Conservation (phyloP, 768 basidiomycete genomes). For the Collybia sp. region DNA sequence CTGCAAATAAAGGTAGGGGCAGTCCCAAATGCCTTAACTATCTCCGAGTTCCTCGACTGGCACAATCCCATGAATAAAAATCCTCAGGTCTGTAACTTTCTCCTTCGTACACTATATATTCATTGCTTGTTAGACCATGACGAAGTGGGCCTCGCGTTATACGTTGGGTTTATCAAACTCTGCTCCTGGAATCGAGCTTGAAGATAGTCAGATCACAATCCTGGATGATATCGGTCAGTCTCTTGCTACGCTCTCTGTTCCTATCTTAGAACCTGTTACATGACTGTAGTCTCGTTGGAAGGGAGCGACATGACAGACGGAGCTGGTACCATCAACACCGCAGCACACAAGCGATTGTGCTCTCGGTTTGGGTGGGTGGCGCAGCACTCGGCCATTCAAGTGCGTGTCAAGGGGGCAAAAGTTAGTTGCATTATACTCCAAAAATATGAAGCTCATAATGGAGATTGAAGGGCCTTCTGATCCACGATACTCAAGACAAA, state of each 20-base stretch:
- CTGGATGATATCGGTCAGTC: slow-evolving; percentile 46
- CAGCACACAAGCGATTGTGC: slow-evolving; percentile 27
- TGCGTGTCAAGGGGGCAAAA: slow-evolving; percentile 44
- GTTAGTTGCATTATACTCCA: slow-evolving; percentile 14
- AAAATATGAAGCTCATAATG: neutral
- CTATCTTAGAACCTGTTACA: neutral
- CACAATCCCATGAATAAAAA: slow-evolving; percentile 50
- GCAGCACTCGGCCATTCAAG: slow-evolving; percentile 46
- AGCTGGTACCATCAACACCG: slow-evolving; percentile 40
- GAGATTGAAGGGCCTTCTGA: slow-evolving; percentile 27
- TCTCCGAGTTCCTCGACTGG: slow-evolving; percentile 41
- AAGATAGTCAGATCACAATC: slow-evolving; percentile 26
- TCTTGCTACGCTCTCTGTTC: neutral
- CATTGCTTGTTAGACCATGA: slow-evolving; percentile 38
- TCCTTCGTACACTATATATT: neutral
- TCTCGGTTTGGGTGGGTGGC: slow-evolving; percentile 28
- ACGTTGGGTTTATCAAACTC: slow-evolving; percentile 62
- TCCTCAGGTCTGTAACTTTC: slow-evolving; percentile 39
- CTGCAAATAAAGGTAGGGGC: slow-evolving; percentile 18
- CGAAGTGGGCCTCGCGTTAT: slow-evolving; percentile 63
- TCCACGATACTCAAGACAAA: slow-evolving; percentile 10
- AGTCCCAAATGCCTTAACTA: neutral
- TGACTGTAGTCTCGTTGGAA: slow-evolving; percentile 17
- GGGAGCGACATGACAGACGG: slow-evolving; percentile 54
- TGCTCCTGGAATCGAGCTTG: slow-evolving; percentile 45